Base-by-base conservation (phyloP, 1,139 yeast species). In the Nematodospora anomalae region DNA sequence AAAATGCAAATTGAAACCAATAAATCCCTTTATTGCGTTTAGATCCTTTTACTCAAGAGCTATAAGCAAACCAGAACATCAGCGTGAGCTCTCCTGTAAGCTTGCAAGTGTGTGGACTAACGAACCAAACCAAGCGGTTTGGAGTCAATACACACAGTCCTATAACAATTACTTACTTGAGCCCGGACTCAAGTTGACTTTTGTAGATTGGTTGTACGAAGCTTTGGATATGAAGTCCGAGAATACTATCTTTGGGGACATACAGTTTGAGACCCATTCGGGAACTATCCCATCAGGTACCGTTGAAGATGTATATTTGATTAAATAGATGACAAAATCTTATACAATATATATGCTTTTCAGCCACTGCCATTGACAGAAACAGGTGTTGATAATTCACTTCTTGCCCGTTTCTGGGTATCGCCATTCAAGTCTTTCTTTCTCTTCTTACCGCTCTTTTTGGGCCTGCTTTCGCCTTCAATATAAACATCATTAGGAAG, bases 401-500 rank as follows among this genome's bases (percentile, higher is more conserved):
- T 32, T 20, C 30, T 23, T 6, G 10, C 11, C 5, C 20, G 22
- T 15, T 26, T 22, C 16, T 30, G 26, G 20, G 14, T 10, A 9
- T 27, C 30, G 8, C 21, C 21, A 18, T 18, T 18, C 21, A 18
- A 18, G 21, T 18, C 24, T 15, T 23, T 58, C 36, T 47, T 49
- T 31, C 53, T 51, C 45, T 79, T 76, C 16, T 56, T 42, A 18
- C 21, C 21, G 8, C 21, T 58, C 52, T 80, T 83, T 7, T 62
- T 61, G 0, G 97, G 97, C 42, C 95, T 73, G 18, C 47, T 52
- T 53, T 92, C 97, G 8, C 81, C 92, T 46, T 83, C 94, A 4
- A 64, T 79, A 53, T 83, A 92, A 8, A 90, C 96, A 50, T 83
- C 89, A 52, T 79, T 79, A 11, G 97, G 96, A 27, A 92, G 65